Evolutionary conservation across 2,329 filamentous ascomycete species (phyloP).

Genomic region (Ophiosphaerella herpotricha): DNA sequence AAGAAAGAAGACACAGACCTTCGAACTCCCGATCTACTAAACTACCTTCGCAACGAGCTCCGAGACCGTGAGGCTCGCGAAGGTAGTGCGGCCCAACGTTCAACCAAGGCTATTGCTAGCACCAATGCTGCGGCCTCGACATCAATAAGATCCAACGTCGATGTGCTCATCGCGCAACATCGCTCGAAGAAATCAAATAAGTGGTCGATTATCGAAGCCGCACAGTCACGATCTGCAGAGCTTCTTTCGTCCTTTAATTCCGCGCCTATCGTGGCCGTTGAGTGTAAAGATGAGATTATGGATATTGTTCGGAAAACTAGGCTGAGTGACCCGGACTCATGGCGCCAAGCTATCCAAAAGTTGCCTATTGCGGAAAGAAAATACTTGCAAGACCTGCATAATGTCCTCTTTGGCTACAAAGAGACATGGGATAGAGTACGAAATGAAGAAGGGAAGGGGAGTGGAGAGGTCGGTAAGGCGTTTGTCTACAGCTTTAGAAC

Average conservation of each 20-base stretch:
- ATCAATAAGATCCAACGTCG: constrained; percentile 66
- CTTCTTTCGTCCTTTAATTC: constrained; percentile 73
- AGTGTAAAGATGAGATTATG: constrained; percentile 83
- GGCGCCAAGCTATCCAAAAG: constrained; percentile 79
- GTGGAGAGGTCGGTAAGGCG: constrained; percentile 64
- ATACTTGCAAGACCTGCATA: constrained; percentile 82
- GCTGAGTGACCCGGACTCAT: constrained; percentile 80
- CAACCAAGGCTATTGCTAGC: constrained; percentile 23
- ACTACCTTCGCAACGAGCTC: constrained; percentile 80
- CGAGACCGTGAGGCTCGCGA: constrained; percentile 74
- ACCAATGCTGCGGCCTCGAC: constrained; percentile 22
- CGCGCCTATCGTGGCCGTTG: constrained; percentile 83
- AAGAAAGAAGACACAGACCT: constrained; percentile 80
- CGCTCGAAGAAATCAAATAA: constrained; percentile 92
- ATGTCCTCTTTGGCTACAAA: constrained; percentile 69
- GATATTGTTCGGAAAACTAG: constrained; percentile 74
- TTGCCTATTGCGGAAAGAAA: constrained; percentile 77
- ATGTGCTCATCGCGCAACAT: constrained; percentile 80
- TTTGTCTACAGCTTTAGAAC: constrained; percentile 94
- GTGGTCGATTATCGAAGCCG: constrained; percentile 80
- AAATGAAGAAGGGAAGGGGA: constrained; percentile 42
- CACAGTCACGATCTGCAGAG: constrained; percentile 60
- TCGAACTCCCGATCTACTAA: constrained; percentile 70
- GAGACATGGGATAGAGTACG: constrained; percentile 57
- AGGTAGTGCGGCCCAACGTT: constrained; percentile 47